These are phyloP conservation scores for Curvularia eragrostidis DNA, from an alignment of 2,329 filamentous ascomycete species.

Conservation along the genomic window DNA sequence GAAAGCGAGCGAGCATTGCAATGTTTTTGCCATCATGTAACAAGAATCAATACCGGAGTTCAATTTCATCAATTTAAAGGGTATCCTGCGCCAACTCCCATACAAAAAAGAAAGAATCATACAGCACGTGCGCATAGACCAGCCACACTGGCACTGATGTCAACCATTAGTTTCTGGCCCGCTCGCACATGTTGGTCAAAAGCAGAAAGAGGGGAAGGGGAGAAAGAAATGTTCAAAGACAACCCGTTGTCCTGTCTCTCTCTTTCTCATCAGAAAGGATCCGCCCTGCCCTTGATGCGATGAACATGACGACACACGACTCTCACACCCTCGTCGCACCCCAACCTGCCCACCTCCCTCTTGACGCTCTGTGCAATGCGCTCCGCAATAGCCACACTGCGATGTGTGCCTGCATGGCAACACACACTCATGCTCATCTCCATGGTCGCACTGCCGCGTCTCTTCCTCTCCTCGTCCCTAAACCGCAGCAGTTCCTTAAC, in stretches of 20 bases:
- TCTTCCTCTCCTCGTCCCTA: constrained; percentile 2
- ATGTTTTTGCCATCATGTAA: constrained; percentile 23
- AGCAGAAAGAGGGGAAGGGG: background rate
- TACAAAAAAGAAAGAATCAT: background rate
- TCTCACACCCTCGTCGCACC: constrained; percentile 23
- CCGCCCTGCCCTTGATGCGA: constrained; percentile 30
- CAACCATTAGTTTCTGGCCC: background rate
- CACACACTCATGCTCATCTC: constrained; percentile 30
- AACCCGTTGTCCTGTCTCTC: background rate
- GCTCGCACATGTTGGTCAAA: background rate
- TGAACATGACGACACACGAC: constrained; percentile 39
- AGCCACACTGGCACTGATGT: background rate
- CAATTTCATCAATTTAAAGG: constrained; percentile 12
- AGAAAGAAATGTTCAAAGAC: background rate
- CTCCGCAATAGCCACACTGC: constrained; percentile 43
- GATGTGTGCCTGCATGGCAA: constrained; percentile 40
- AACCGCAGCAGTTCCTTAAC: constrained; percentile 23
- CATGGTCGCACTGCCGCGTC: constrained; percentile 12
- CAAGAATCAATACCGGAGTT: constrained; percentile 27
- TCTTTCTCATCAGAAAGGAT: constrained; percentile 25
- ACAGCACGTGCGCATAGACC: background rate
- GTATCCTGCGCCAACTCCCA: constrained; percentile 4
- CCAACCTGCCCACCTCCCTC: constrained; percentile 20
- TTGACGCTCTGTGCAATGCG: constrained; percentile 32
- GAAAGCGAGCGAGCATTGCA: constrained; percentile 4